Conservation (phyloP, 176 grass and related monocot genomes). For the Oryza brachyantha region DNA sequence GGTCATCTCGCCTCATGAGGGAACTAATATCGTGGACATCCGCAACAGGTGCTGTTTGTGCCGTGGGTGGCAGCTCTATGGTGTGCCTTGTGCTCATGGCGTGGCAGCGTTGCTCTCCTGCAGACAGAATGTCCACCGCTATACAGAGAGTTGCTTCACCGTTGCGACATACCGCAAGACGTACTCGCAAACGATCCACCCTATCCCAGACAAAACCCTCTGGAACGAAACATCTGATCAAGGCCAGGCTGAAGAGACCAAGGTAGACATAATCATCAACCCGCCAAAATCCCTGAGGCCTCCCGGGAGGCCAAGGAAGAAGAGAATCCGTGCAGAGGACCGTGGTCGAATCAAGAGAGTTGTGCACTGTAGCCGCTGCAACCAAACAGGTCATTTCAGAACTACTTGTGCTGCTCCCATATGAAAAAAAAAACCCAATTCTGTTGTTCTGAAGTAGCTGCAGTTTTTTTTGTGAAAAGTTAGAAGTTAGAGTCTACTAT, state of each 20-base stretch:
- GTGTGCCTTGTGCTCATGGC: slow-evolving; percentile 82
- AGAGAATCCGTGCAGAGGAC: slow-evolving; percentile 68
- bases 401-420: slow-evolving; percentile 86
- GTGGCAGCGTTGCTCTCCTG: slow-evolving; percentile 90
- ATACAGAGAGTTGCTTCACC: slow-evolving; percentile 90
- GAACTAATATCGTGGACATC: slow-evolving; percentile 84
- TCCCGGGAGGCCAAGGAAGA: slow-evolving; percentile 77
- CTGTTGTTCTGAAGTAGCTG: slow-evolving; percentile 10
- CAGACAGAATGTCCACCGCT: slow-evolving; percentile 92
- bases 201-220: slow-evolving; percentile 82
- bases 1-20: slow-evolving; percentile 80
- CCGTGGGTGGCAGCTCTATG: slow-evolving; percentile 91
- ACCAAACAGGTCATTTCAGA: slow-evolving; percentile 95
- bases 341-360: slow-evolving; percentile 65
- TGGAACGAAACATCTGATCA: slow-evolving; percentile 60
- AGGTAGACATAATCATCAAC: slow-evolving; percentile 50
- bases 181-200: slow-evolving; percentile 92
- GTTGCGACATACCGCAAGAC: slow-evolving; percentile 89
- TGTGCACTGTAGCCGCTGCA: slow-evolving; percentile 95
- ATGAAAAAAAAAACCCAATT: slow-evolving; percentile 27
- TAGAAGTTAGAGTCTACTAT: slow-evolving; percentile 32
- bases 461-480: slow-evolving; percentile 34
- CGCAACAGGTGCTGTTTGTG: slow-evolving; percentile 90
- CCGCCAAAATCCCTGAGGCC: slow-evolving; percentile 81
- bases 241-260: slow-evolving; percentile 40